A percentile compares a stretch with the other conserved stretches of the same genome.
Evolutionary conservation across 331 rosid genomes (phyloP).

Genomic region (Pyracantha coccinea): DNA sequence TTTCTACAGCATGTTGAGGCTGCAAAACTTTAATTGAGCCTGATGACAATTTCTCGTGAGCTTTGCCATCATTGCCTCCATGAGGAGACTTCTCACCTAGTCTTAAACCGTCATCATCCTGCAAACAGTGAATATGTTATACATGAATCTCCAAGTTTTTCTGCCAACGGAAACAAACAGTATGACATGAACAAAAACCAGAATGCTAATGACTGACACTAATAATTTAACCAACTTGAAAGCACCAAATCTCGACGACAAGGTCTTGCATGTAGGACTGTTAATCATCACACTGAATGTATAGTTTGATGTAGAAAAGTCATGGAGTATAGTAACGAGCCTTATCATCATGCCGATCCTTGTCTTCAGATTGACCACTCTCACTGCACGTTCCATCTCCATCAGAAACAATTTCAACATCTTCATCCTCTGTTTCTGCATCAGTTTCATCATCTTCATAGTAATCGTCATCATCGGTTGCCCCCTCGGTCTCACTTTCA

Average conservation of each 20-base stretch:
- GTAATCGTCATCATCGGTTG: constrained; percentile 62
- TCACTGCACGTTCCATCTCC: constrained; percentile 50
- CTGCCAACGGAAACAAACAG: neutral
- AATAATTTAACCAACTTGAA: neutral
- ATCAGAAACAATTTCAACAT: constrained; percentile 30
- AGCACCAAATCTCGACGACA: neutral
- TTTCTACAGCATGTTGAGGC: constrained; percentile 28
- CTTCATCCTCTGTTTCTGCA: constrained; percentile 42
- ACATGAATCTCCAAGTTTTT: neutral
- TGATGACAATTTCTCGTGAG: constrained; percentile 20
- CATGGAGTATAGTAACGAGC: constrained; percentile 14
- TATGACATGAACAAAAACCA: neutral
- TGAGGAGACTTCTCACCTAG: constrained; percentile 37
- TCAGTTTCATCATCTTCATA: constrained; percentile 64
- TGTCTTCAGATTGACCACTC: constrained; percentile 35
- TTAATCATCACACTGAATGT: too few relatives aligned
- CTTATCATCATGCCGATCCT: constrained; percentile 39
- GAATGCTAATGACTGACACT: neutral
- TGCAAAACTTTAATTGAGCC: constrained; percentile 22
- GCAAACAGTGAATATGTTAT: constrained; percentile 5
- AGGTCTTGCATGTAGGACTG: neutral
- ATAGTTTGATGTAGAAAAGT: too few relatives aligned
- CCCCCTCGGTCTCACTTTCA: constrained; percentile 75
- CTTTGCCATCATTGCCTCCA: constrained; percentile 26
- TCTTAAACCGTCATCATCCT: constrained; percentile 47